Evolutionary conservation across 805 yeast genomes (phyloP).

Genomic region (Helenozyma baotianmanensis): DNA sequence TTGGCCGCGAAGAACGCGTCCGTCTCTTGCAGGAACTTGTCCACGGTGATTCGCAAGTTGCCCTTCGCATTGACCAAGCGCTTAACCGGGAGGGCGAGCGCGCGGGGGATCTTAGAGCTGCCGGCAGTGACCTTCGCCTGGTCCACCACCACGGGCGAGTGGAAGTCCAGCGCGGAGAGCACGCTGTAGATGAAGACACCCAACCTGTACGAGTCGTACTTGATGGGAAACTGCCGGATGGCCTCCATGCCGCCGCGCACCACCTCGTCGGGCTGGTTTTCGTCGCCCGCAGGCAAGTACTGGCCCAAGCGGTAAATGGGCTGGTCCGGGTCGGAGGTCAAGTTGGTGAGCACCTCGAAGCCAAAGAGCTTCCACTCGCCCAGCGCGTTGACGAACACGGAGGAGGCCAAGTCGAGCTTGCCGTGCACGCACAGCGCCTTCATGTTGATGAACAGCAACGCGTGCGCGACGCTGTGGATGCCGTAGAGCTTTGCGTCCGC

Average conservation of each 20-base stretch:
- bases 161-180: constrained; percentile 26
- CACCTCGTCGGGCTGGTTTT: constrained; percentile 47
- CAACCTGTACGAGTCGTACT: constrained; percentile 61
- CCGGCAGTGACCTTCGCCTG: constrained; percentile 1
- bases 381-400: constrained; percentile 56
- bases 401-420: constrained; percentile 43
- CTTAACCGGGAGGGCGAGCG: constrained; percentile 32
- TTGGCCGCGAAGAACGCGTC: constrained; percentile 30
- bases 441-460: constrained; percentile 53
- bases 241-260: constrained; percentile 40
- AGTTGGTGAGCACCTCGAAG: constrained; percentile 59
- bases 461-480: constrained; percentile 47
- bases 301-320: constrained; percentile 37
- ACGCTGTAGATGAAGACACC: constrained; percentile 52
- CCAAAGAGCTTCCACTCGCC: constrained; percentile 90
- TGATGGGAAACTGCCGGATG: constrained; percentile 31
- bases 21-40: constrained; percentile 25
- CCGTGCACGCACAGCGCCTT: constrained; percentile 64
- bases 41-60: constrained; percentile 24
- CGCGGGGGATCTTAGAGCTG: constrained; percentile 27
- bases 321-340: constrained; percentile 42
- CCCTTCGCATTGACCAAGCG: constrained; percentile 35
- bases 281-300: constrained; percentile 19
- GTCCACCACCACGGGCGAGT: not conserved
- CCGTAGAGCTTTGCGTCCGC: constrained; percentile 48